Evolutionary conservation across 2,329 filamentous ascomycete genomes (phyloP), one percentile per base, ranked within the genome.

Genomic region (Celoporthe dispersa): DNA sequence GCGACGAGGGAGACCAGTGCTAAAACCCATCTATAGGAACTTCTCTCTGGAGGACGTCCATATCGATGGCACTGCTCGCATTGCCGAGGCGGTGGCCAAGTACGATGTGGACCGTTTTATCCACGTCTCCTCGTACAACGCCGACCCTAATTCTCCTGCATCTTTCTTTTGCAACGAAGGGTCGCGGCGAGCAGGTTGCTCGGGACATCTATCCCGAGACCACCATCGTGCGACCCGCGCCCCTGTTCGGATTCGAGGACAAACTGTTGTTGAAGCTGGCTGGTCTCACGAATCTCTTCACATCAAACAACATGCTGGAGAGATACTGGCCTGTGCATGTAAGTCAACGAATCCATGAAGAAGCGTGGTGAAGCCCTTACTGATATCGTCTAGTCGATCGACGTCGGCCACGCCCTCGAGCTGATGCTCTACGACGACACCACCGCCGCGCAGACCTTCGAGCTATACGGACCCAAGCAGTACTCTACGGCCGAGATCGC

Each of bases 71-170:
- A 91, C 92, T 25, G 92, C 97, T 84, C 91, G 96, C 75, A 99
- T 99, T 77, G 93, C 89, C 65, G 94, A 97, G 79, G 94, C 96
- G 67, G 94, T 94, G 67, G 96, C 95, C 77, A 99, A 99, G 83
- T 99, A 99, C 83, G 95, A 99, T 77, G 90, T 98, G 75, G 96
- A 99, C 83, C 91, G 96, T 74, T 99, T 93, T 82, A 94, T 99
- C 74, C 96, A 99, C 77, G 91, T 99, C 76, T 99, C 96, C 12
- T 97, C 94, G 41, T 94, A 97, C 87, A 98, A 95, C 78, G 95
- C 94, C 70, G 85, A 92, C 80, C 86, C 89, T 59, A 86, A 92
- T 75, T 98, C 95, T 25, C 81, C 90, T 2, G 95, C 94, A 14
- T 93, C 96, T 78, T 99, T 95, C 87, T 98, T 98, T 92, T 82